Percentiles rank a stretch among this genome's conserved stretches.
Conservation (phyloP, 169 alveolate genomes). For the Theileria parva region DNA sequence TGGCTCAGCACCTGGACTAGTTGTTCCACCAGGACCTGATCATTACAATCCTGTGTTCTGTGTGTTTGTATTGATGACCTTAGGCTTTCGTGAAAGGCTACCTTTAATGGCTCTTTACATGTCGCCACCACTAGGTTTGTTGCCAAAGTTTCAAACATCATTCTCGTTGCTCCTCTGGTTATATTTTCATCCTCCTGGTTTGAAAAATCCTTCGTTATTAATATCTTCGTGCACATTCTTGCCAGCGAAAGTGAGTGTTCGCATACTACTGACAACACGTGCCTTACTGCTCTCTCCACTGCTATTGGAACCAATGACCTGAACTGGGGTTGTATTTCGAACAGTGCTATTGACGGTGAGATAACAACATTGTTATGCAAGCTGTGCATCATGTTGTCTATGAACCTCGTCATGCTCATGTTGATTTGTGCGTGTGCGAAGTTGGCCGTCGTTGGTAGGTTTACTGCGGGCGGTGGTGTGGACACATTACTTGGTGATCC, state of each 20-base stretch:
- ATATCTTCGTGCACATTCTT: constrained; percentile 92
- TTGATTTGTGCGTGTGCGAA: constrained; percentile 13
- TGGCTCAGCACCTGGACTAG: constrained; percentile 85
- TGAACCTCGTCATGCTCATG: constrained; percentile 23
- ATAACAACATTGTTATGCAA: constrained; percentile 72
- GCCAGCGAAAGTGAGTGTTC: constrained; percentile 94
- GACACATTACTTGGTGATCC: background rate
- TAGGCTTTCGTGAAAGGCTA: constrained; percentile 87
- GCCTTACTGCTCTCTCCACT: constrained; percentile 92
- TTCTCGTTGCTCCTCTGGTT: constrained; percentile 88
- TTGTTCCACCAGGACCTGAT: constrained; percentile 84
- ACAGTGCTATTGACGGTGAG: constrained; percentile 87
- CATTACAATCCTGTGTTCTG: constrained; percentile 82
- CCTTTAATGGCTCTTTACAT: constrained; percentile 92
- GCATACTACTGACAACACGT: constrained; percentile 89
- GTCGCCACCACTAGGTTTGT: constrained; percentile 95
- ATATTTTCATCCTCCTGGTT: constrained; percentile 90
- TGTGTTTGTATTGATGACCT: constrained; percentile 82
- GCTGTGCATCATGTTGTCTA: constrained; percentile 22
- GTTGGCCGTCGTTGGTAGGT: constrained; percentile 12
- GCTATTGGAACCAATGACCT: constrained; percentile 91
- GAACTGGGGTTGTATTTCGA: constrained; percentile 85
- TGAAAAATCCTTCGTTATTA: constrained; percentile 94
- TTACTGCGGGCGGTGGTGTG: background rate
- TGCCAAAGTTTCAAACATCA: constrained; percentile 90